phyloP scores from a whole-genome alignment of 2,329 filamentous ascomycete genomes.

The Exophiala calicioides region DNA sequence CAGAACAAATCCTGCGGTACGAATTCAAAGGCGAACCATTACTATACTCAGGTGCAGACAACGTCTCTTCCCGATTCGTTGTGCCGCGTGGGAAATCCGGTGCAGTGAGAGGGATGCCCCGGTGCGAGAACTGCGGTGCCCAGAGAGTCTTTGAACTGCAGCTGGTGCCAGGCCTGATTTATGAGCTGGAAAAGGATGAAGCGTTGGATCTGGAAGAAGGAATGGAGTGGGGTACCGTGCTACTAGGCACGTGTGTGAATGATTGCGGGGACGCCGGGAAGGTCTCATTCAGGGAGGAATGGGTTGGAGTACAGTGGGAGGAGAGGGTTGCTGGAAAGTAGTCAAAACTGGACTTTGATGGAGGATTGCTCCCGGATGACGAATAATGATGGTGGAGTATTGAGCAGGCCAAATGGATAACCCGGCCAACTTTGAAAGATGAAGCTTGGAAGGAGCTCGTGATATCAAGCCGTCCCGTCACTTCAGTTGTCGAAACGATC shows the following conservation, averaged over 20 bases:
- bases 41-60: conserved; percentile 77
- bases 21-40: conserved; percentile 73
- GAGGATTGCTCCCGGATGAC: too few relatives aligned
- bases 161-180: conserved; percentile 86
- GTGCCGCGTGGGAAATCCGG: conserved; percentile 28
- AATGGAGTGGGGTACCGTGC: conserved; percentile 97
- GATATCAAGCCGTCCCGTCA: too few relatives aligned
- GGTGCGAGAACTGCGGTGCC: conserved; percentile 74
- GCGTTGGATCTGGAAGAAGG: conserved; percentile 64
- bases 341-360: too few relatives aligned
- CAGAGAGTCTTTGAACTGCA: conserved; percentile 86
- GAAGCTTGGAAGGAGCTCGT: too few relatives aligned
- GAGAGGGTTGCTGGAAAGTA: conserved; percentile 51
- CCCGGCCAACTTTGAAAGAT: too few relatives aligned
- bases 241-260: conserved; percentile 78
- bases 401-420: too few relatives aligned
- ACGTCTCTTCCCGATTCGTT: conserved; percentile 66
- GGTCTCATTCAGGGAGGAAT: conserved; percentile 85
- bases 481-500: too few relatives aligned
- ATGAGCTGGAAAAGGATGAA: conserved; percentile 75
- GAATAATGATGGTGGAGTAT: too few relatives aligned
- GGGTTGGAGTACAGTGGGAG: conserved; percentile 98
- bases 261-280: conserved; percentile 72
- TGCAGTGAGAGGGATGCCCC: conserved; percentile 58
- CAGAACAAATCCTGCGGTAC: conserved; percentile 78